A percentile compares a stretch with the other conserved stretches of the same genome.
Evolutionary conservation across 495 filamentous ascomycete genomes (phyloP).

Genomic region (Xylaria palmicola): DNA sequence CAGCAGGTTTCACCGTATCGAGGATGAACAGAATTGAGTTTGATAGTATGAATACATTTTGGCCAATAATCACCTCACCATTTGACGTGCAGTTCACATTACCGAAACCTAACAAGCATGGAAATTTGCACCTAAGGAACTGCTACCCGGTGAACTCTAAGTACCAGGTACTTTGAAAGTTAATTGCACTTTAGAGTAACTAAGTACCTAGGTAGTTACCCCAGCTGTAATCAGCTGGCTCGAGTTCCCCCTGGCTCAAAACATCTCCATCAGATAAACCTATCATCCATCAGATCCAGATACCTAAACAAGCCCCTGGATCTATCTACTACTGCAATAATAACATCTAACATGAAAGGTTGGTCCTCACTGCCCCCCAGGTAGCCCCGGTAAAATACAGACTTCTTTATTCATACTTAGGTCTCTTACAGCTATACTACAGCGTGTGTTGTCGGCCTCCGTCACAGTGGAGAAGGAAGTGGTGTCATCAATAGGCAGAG

Average conservation of each 20-base stretch:
- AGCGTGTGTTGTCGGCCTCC: slow-evolving; percentile 95
- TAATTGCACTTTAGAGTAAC: too few species aligned
- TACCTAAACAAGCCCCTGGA: background rate
- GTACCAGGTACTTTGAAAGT: too few species aligned
- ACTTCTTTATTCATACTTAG: slow-evolving; percentile 11
- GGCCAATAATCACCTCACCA: too few species aligned
- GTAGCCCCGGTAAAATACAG: background rate
- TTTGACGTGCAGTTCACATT: too few species aligned
- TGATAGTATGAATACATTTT: too few species aligned
- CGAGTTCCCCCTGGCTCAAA: background rate
- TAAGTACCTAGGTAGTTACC: background rate
- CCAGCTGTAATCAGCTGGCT: background rate
- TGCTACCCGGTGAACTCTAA: too few species aligned
- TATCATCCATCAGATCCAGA: background rate
- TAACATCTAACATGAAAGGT: slow-evolving; percentile 7
- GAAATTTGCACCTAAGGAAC: too few species aligned
- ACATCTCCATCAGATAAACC: too few species aligned
- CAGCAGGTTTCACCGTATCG: too few species aligned
- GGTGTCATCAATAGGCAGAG: slow-evolving; percentile 85
- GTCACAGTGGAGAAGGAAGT: slow-evolving; percentile 92
- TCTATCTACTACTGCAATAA: background rate
- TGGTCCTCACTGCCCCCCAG: background rate
- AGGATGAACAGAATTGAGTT: too few species aligned
- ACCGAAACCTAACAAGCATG: too few species aligned
- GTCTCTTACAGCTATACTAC: slow-evolving; percentile 71